These are phyloP conservation scores for Anacardium occidentale DNA, from an alignment of 345 rosid species.

Conservation along the genomic window DNA sequence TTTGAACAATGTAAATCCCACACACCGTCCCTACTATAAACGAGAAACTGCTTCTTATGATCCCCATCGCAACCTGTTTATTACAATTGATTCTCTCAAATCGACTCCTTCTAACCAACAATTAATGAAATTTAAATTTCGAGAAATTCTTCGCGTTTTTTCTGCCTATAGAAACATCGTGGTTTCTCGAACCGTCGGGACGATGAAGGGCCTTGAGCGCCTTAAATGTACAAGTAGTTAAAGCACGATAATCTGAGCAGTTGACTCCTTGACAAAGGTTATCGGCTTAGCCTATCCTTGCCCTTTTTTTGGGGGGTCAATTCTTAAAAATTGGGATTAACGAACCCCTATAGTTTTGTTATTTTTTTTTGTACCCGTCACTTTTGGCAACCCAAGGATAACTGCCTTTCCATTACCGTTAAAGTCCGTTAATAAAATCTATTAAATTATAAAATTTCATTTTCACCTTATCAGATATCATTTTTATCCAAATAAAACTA, in stretches of 20 bases:
- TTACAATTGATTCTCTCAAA: neutral
- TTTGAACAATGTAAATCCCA: slow-evolving; percentile 83
- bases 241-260: neutral
- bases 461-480: too few relatives aligned
- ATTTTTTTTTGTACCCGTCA: too few relatives aligned
- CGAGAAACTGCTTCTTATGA: slow-evolving; percentile 60
- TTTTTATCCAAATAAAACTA: too few relatives aligned
- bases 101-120: too few relatives aligned
- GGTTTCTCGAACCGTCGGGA: neutral
- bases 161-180: neutral
- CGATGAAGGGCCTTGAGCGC: neutral
- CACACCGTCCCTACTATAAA: slow-evolving; percentile 59
- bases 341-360: too few relatives aligned
- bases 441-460: too few relatives aligned
- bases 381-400: too few relatives aligned
- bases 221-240: neutral
- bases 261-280: neutral
- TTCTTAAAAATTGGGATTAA: too few relatives aligned
- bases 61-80: slow-evolving; percentile 53
- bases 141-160: neutral
- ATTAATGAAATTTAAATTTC: neutral
- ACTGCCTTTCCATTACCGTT: too few relatives aligned
- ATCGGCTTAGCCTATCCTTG: too few relatives aligned
- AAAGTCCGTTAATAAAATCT: too few relatives aligned
- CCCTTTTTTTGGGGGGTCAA: too few relatives aligned